phyloP scores from a whole-genome alignment of 306 rosid species.

The Crataegus laevigata region DNA sequence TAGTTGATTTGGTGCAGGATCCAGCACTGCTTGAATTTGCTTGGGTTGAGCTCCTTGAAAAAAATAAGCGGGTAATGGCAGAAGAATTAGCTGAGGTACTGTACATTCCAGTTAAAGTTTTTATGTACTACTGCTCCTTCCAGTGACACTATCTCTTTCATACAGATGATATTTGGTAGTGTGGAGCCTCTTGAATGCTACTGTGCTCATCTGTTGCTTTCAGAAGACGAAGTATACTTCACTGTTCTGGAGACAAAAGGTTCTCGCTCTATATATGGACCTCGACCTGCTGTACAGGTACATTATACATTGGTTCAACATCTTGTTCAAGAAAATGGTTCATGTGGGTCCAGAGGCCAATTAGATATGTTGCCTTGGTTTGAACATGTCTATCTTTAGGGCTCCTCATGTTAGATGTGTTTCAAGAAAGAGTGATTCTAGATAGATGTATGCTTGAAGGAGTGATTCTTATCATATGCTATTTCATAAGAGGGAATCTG shows the following conservation, averaged over 20 bases:
- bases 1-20: constrained; percentile 54
- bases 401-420: constrained; percentile 6
- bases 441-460: not conserved
- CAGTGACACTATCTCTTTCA: constrained; percentile 26
- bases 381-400: not conserved
- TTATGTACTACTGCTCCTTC: constrained; percentile 16
- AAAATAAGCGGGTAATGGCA: constrained; percentile 65
- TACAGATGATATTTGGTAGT: constrained; percentile 88
- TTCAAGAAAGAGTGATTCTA: not conserved
- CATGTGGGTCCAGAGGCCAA: not conserved
- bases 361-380: not conserved
- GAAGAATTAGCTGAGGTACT: constrained; percentile 88
- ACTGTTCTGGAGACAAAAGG: constrained; percentile 74
- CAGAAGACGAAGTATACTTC: constrained; percentile 86
- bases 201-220: constrained; percentile 77
- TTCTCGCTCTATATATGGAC: constrained; percentile 60
- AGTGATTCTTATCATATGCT: not conserved
- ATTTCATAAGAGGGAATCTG: not conserved
- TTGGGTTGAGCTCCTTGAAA: constrained; percentile 91
- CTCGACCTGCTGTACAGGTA: constrained; percentile 83
- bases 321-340: not conserved
- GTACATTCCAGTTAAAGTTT: constrained; percentile 5
- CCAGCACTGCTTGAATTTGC: constrained; percentile 79
- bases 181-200: constrained; percentile 83
- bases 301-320: constrained; percentile 13